Evolutionary conservation across 2,329 filamentous ascomycete species (phyloP), one percentile per base, ranked within the genome.

Genomic region (Periconia sp.): DNA sequence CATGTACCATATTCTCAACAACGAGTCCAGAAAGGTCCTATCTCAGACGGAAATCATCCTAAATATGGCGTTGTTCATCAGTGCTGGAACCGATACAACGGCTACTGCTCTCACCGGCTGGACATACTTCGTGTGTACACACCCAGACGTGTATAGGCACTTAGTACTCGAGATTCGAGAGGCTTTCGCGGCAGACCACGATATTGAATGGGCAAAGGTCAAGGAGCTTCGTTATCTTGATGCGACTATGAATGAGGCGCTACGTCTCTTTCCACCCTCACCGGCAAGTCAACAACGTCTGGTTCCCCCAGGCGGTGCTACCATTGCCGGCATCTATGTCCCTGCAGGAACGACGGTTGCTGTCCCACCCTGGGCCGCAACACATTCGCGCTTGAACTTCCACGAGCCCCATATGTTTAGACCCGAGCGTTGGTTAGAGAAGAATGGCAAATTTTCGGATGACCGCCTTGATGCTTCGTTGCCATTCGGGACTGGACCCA

Each of bases 51-150:
- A 45, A 24, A 36, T 48, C 17, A 17, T 40, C 3, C 11, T 44
- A n/a, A 48, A 48, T 18, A 37, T 28, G 2, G 53, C 40, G 9
- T 31, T 52, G 19, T 43, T 46, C 24, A 36, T 43, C 28, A 61
- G 51, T 13, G 61, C 48, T 3, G 61, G 61, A 5, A 61, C 55
- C 3, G 61, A 64, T 16, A 63, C 61, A 1, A 61, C 56, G 3
- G 60, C 57, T 2, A 61, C 51, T 4, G 46, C 52, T 9, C 39
- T 65, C 5, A 52, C 60, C 1, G 57, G 52, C 1, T 56, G 55
- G 53, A 55, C 57, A 6, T 59, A 57, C 21, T 59, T 36, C 23
- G 32, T 42, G 9, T 28, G 21, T 19, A 42, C 39, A 18, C 39
- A 42, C 25, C 4, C 5, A 33, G 28, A 13, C 9, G 31, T 34